Percentiles rank a stretch among this genome's conserved stretches.
These are phyloP conservation scores for Exophiala bonariae DNA, from an alignment of 2,329 filamentous ascomycete genomes.

Conservation along the genomic window DNA sequence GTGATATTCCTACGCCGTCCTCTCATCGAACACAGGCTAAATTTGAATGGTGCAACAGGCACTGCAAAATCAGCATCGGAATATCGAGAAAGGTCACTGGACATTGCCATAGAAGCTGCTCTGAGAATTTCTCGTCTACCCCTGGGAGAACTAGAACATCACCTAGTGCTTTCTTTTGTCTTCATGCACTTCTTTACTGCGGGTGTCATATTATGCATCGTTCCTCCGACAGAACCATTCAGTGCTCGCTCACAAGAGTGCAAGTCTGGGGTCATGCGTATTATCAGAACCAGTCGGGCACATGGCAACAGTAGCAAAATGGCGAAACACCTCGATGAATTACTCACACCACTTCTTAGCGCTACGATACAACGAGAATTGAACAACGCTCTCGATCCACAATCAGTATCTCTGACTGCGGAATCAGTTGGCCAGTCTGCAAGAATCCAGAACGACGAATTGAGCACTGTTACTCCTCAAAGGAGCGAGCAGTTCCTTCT, in stretches of 20 bases:
- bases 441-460: background rate
- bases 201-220: conserved; percentile 32
- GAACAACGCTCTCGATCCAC: conserved; percentile 6
- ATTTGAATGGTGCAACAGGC: conserved; percentile 1
- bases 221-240: conserved; percentile 30
- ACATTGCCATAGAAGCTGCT: conserved; percentile 28
- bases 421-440: background rate
- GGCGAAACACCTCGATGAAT: conserved; percentile 29
- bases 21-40: conserved; percentile 25
- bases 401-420: background rate
- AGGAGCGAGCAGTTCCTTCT: too few species aligned
- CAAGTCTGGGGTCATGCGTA: conserved; percentile 32
- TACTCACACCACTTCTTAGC: conserved; percentile 30
- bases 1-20: conserved; percentile 28
- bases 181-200: conserved; percentile 27
- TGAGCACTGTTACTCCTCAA: background rate
- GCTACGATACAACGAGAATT: conserved; percentile 26
- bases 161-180: conserved; percentile 27
- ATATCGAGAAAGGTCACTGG: conserved; percentile 11
- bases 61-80: background rate
- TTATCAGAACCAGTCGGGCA: conserved; percentile 28
- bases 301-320: conserved; percentile 28
- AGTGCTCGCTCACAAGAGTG: conserved; percentile 30
- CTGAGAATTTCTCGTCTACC: conserved; percentile 32
- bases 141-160: conserved; percentile 28